Percentiles rank a stretch among this genome's conserved stretches.
Evolutionary conservation across 2,329 filamentous ascomycete genomes (phyloP).

Genomic region (Botryotinia convoluta): DNA sequence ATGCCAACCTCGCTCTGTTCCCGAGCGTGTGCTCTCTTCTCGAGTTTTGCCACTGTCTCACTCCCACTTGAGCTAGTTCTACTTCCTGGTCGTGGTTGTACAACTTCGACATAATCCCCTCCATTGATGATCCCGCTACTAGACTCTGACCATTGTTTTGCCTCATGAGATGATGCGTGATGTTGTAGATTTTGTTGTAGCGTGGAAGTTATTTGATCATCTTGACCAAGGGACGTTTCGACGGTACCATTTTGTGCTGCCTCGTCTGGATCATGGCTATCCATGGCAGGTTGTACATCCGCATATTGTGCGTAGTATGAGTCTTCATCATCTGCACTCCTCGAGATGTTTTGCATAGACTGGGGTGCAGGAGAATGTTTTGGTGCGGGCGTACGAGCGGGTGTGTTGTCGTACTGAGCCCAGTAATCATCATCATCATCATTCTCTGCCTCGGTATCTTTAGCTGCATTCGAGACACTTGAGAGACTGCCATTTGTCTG

Average conservation of each 20-base stretch:
- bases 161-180: conserved; percentile 18
- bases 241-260: conserved; percentile 43
- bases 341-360: conserved; percentile 1
- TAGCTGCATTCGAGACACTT: neutral
- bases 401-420: conserved; percentile 73
- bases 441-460: conserved; percentile 44
- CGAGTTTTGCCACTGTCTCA: conserved; percentile 56
- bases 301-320: conserved; percentile 77
- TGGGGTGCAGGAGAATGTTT: conserved; percentile 61
- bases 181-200: conserved; percentile 32
- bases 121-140: conserved; percentile 26
- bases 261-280: conserved; percentile 78
- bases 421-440: conserved; percentile 78
- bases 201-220: conserved; percentile 39
- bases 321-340: conserved; percentile 52
- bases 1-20: conserved; percentile 69
- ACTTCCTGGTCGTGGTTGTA: conserved; percentile 59
- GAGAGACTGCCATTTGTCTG: neutral
- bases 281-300: conserved; percentile 75
- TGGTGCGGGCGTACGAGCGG: conserved; percentile 59
- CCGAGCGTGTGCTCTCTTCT: conserved; percentile 50
- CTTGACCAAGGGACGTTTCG: conserved; percentile 47
- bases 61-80: conserved; percentile 56
- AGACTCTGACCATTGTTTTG: conserved; percentile 16
- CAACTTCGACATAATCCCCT: conserved; percentile 39